Evolutionary conservation across 2,329 filamentous ascomycete genomes (phyloP).

Genomic region (Cercospora brassicicola): DNA sequence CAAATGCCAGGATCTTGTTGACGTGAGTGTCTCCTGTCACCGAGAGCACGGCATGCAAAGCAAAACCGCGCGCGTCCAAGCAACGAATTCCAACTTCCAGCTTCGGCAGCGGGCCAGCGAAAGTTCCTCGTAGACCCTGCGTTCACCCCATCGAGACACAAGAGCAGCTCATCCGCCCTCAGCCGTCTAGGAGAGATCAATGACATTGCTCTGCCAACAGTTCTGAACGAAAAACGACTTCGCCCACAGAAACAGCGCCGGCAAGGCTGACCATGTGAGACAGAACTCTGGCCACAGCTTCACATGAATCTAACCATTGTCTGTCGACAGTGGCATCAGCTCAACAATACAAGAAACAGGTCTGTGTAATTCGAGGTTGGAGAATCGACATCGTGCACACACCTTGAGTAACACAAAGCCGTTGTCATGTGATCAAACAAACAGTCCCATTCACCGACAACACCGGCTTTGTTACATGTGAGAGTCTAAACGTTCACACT

Average conservation of each 20-base stretch:
- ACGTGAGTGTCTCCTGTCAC: no score
- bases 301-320: not conserved
- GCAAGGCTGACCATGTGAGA: not conserved
- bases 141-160: no score
- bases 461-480: not conserved
- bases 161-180: not conserved
- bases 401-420: not conserved
- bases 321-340: not conserved
- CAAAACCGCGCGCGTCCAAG: no score
- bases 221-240: not conserved
- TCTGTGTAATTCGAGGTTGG: no score
- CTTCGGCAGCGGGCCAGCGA: no score
- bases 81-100: no score
- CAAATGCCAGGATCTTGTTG: no score
- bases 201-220: not conserved
- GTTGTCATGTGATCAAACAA: not conserved
- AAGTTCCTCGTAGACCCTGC: no score
- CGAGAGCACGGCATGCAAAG: no score
- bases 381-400: no score
- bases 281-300: not conserved
- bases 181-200: no score
- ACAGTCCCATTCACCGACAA: not conserved
- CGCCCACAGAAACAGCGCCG: not conserved
- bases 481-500: not conserved
- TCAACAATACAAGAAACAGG: not conserved